These are phyloP conservation scores for Candida nitratophila DNA, from an alignment of 805 yeast species.

Conservation along the genomic window DNA sequence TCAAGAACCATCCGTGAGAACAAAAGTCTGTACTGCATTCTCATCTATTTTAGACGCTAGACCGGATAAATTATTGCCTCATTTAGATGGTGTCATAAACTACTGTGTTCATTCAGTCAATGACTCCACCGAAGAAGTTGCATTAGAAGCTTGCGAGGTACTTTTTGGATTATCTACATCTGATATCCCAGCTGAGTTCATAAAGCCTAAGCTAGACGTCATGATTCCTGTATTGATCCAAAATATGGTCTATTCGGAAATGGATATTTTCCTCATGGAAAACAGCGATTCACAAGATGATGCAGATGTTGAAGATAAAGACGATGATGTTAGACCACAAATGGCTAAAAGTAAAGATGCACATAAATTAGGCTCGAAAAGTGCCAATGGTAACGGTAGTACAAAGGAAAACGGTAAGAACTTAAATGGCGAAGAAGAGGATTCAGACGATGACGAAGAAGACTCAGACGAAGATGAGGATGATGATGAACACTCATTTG, in stretches of 20 bases:
- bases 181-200: constrained; percentile 45
- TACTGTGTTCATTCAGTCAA: constrained; percentile 77
- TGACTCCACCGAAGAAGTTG: constrained; percentile 60
- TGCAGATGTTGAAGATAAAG: constrained; percentile 70
- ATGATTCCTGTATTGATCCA: constrained; percentile 73
- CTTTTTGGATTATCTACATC: constrained; percentile 67
- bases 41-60: constrained; percentile 62
- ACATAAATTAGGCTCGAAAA: constrained; percentile 21
- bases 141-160: constrained; percentile 91
- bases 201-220: constrained; percentile 49
- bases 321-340: constrained; percentile 82
- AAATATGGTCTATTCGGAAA: constrained; percentile 85
- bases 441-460: constrained; percentile 48
- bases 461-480: constrained; percentile 74
- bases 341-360: constrained; percentile 59
- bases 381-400: constrained; percentile 1
- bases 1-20: constrained; percentile 50
- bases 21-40: constrained; percentile 74
- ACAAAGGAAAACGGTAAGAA: constrained; percentile 2
- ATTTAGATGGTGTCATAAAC: constrained; percentile 77
- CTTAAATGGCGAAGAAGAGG: constrained; percentile 21
- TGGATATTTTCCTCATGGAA: constrained; percentile 61
- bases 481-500: constrained; percentile 57
- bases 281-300: constrained; percentile 67
- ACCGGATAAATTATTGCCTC: constrained; percentile 76